These are phyloP conservation scores for Fusarium citri DNA, from an alignment of 2,329 filamentous ascomycete species.

Conservation along the genomic window DNA sequence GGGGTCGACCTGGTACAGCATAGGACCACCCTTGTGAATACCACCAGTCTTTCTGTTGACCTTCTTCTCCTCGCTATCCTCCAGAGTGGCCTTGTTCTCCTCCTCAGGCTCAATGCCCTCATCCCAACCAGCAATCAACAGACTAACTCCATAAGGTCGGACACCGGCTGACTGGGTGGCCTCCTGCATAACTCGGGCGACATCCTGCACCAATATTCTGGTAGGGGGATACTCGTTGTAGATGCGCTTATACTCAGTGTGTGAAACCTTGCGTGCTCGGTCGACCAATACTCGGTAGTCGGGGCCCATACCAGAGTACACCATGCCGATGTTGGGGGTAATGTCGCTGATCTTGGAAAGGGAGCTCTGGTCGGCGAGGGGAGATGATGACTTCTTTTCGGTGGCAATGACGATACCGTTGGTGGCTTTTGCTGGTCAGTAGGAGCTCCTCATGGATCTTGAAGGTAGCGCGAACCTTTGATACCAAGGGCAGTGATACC, in stretches of 20 bases:
- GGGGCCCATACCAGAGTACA: constrained; percentile 98
- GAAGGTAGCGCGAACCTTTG: constrained; percentile 75
- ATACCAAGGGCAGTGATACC: constrained; percentile 98
- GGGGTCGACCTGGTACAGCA: constrained; percentile 99
- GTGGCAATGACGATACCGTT: constrained; percentile 99
- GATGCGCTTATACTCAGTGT: constrained; percentile 99
- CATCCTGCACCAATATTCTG: constrained; percentile 98
- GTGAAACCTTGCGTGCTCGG: constrained; percentile 96
- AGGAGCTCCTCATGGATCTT: background rate
- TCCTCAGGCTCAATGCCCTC: constrained; percentile 93
- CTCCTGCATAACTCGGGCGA: constrained; percentile 98
- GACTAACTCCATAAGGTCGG: constrained; percentile 93
- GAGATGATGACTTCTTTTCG: constrained; percentile 99
- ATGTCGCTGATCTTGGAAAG: constrained; percentile 98
- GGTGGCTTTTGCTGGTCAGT: constrained; percentile 72
- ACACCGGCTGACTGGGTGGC: constrained; percentile 98
- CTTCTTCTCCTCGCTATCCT: constrained; percentile 77
- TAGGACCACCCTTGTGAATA: constrained; percentile 94
- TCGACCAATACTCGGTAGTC: constrained; percentile 98
- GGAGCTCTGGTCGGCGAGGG: constrained; percentile 93
- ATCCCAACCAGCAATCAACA: constrained; percentile 97
- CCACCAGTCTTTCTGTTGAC: constrained; percentile 89
- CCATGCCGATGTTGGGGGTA: constrained; percentile 99
- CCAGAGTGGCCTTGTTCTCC: constrained; percentile 61
- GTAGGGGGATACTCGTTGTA: constrained; percentile 99